Evolutionary conservation across 371 early-diverging fungal genomes (phyloP).

Genomic region (Chytridiales sp.): DNA sequence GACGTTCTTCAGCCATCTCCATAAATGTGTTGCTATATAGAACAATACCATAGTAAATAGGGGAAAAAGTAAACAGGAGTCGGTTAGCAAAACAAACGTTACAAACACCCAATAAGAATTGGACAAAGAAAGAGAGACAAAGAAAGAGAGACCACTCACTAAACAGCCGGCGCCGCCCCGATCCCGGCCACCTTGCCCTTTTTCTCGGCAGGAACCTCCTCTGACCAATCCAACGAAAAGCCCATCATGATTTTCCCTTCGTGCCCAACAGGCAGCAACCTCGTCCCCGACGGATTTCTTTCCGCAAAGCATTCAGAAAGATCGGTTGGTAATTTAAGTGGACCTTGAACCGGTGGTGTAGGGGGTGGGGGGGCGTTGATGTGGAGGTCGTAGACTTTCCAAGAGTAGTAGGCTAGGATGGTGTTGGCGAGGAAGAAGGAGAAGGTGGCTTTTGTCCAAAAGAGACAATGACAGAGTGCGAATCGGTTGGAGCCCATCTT

Average conservation of each 20-base stretch:
- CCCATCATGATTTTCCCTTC: slow-evolving; percentile 20
- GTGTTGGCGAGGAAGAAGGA: not conserved
- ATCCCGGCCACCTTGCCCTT: slow-evolving; percentile 1
- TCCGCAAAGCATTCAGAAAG: not conserved
- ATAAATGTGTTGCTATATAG: slow-evolving; percentile 29
- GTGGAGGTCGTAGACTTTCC: slow-evolving; percentile 8
- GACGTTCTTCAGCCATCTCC: slow-evolving; percentile 7
- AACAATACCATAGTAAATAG: not conserved
- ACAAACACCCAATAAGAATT: too few species aligned
- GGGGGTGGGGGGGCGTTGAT: not conserved
- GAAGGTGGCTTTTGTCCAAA: slow-evolving; percentile 8
- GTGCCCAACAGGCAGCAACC: slow-evolving; percentile 3
- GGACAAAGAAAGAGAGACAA: too few species aligned
- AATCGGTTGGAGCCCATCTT: too few species aligned
- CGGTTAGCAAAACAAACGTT: not conserved
- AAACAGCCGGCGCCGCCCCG: slow-evolving; percentile 15
- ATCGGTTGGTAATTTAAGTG: not conserved
- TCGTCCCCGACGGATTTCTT: not conserved
- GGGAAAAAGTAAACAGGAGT: not conserved
- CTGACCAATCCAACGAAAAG: slow-evolving; percentile 28
- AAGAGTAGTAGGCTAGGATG: slow-evolving; percentile 4
- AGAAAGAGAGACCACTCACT: too few species aligned
- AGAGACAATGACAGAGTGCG: too few species aligned
- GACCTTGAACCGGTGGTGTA: not conserved
- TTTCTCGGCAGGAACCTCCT: slow-evolving; percentile 14